Evolutionary conservation across 176 grass and related monocot species (phyloP).

Genomic region (Oryza glumipatula): DNA sequence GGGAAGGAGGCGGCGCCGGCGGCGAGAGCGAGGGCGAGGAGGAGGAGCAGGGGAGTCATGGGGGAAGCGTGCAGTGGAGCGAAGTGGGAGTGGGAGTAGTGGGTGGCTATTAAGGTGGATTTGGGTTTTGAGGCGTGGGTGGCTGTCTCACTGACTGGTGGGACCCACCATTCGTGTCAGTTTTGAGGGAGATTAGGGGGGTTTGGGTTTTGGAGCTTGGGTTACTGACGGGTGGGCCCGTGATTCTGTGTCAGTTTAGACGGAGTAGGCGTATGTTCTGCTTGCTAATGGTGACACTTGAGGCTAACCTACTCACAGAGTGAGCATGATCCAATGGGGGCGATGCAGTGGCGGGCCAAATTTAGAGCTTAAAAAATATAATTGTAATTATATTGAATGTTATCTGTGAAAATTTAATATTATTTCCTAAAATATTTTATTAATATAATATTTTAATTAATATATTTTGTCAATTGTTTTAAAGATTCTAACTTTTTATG

Average conservation of each 20-base stretch:
- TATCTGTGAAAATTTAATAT: too few relatives aligned
- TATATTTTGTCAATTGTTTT: too few relatives aligned
- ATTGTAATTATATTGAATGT: too few relatives aligned
- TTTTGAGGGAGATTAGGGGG: not conserved
- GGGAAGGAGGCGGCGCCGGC: not conserved
- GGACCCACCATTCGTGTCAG: not conserved
- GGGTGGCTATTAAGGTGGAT: not conserved
- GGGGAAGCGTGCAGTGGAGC: conserved; percentile 29
- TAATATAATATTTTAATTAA: too few relatives aligned
- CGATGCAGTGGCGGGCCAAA: too few relatives aligned
- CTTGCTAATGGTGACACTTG: not conserved
- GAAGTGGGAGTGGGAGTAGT: not conserved
- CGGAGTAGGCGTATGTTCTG: not conserved
- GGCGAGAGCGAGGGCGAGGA: conserved; percentile 20
- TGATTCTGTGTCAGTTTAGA: not conserved
- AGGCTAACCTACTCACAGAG: not conserved
- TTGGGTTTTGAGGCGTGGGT: not conserved
- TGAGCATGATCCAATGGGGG: too few relatives aligned
- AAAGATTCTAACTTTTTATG: too few relatives aligned
- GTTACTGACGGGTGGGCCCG: not conserved
- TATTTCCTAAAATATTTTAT: too few relatives aligned
- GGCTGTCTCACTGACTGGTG: not conserved
- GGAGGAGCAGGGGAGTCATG: conserved; percentile 52
- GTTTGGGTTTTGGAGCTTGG: not conserved
- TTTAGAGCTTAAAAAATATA: too few relatives aligned